Percentiles rank a stretch among this genome's conserved stretches.
Evolutionary conservation across 2,329 filamentous ascomycete genomes (phyloP).

Genomic region (Lasiodiplodia gonubiensis): DNA sequence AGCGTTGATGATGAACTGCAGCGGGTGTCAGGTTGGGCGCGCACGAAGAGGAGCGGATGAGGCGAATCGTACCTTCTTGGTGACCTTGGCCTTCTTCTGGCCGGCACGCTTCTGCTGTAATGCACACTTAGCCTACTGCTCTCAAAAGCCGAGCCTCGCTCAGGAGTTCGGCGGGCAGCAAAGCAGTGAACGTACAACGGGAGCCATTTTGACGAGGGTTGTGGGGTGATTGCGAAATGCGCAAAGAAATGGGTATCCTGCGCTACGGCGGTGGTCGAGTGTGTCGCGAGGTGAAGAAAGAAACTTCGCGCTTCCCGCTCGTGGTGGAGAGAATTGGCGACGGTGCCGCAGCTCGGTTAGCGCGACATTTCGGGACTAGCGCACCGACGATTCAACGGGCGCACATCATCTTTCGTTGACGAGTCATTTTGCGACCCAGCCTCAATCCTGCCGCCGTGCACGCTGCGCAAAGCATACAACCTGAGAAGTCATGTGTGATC

Average conservation of each 20-base stretch:
- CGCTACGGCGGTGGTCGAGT: slow-evolving; percentile 52
- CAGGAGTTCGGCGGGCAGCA: slow-evolving; percentile 74
- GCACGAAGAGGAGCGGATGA: not conserved
- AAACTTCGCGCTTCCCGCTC: not conserved
- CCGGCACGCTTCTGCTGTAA: slow-evolving; percentile 63
- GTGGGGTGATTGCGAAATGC: slow-evolving; percentile 50
- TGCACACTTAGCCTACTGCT: slow-evolving; percentile 95
- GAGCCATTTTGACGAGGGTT: slow-evolving; percentile 38
- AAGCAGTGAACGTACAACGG: slow-evolving; percentile 92
- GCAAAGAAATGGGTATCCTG: slow-evolving; percentile 94
- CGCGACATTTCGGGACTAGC: not conserved
- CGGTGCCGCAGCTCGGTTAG: slow-evolving; percentile 26
- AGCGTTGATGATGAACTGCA: slow-evolving; percentile 97
- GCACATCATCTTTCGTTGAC: not conserved
- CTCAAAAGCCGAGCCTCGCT: slow-evolving; percentile 47
- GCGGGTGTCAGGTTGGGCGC: not conserved
- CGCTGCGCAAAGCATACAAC: not conserved
- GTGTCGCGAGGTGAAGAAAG: slow-evolving; percentile 11
- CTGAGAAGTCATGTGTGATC: not conserved
- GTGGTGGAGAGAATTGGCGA: slow-evolving; percentile 19
- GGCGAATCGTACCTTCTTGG: slow-evolving; percentile 73
- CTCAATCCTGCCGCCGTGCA: not conserved
- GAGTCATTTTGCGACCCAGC: not conserved
- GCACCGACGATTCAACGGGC: not conserved
- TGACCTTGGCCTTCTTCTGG: slow-evolving; percentile 70